Evolutionary conservation across 352 stramenopile genomes (phyloP).

Genomic region (Pythium plurisporium): DNA sequence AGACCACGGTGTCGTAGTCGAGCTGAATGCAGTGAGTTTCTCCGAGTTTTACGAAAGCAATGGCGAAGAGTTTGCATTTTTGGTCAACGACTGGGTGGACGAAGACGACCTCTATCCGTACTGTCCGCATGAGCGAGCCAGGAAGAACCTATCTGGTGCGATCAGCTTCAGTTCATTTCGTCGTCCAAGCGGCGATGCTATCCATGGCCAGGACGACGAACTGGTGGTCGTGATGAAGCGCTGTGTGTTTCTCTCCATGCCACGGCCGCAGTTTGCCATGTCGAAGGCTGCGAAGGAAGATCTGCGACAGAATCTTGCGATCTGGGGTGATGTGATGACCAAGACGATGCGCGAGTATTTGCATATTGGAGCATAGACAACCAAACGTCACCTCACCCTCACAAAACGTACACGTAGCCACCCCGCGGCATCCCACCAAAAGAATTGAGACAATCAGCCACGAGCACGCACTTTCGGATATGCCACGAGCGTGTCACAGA

Average conservation of each 20-base stretch:
- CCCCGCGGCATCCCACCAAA: no score
- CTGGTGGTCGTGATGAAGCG: neutral
- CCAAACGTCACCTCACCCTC: no score
- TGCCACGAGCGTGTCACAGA: no score
- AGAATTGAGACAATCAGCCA: no score
- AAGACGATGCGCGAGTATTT: neutral
- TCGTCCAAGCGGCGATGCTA: no score
- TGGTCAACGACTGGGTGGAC: conserved; percentile 33
- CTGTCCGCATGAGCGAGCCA: conserved; percentile 18
- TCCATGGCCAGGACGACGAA: conserved; percentile 2
- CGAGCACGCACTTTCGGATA: no score
- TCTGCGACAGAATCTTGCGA: neutral
- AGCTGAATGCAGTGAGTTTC: conserved; percentile 17
- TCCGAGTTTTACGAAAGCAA: conserved; percentile 27
- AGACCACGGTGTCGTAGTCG: conserved; percentile 13
- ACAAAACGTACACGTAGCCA: no score
- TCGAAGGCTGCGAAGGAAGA: neutral
- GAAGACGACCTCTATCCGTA: conserved; percentile 45
- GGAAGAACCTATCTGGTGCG: conserved; percentile 21
- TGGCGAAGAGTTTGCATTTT: conserved; percentile 24
- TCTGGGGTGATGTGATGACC: conserved; percentile 5
- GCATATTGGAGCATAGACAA: no score
- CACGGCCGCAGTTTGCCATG: neutral
- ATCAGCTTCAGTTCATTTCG: no score
- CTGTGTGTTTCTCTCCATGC: neutral